These are phyloP conservation scores for Mucor irregularis DNA, from an alignment of 371 early-diverging fungal species.

Conservation along the genomic window DNA sequence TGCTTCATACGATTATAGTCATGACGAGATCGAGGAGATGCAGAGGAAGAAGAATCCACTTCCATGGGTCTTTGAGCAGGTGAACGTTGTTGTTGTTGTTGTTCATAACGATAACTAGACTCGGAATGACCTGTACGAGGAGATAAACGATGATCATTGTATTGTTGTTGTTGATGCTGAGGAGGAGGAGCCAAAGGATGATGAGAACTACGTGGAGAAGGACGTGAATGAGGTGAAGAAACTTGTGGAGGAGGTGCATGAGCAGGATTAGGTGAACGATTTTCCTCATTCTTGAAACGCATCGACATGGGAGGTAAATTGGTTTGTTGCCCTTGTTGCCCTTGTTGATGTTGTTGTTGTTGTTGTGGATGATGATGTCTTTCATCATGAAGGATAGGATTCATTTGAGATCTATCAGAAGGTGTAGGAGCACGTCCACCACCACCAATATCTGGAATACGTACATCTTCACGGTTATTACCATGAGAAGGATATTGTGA, in stretches of 20 bases:
- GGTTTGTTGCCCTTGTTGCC: conserved; percentile 4
- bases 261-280: conserved; percentile 19
- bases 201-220: conserved; percentile 9
- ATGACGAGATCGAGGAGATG: conserved; percentile 2
- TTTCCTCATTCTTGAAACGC: conserved; percentile 16
- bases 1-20: conserved; percentile 11
- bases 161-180: conserved; percentile 2
- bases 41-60: neutral
- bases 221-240: conserved; percentile 12
- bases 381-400: conserved; percentile 45
- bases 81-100: conserved; percentile 18
- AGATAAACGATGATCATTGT: conserved; percentile 17
- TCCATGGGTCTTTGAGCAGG: conserved; percentile 24
- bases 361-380: conserved; percentile 24
- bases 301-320: conserved; percentile 33
- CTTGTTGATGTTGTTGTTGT: conserved; percentile 10
- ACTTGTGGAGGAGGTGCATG: neutral
- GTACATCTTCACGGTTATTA: conserved; percentile 38
- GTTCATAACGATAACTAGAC: conserved; percentile 24
- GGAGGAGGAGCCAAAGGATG: conserved; percentile 12
- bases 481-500: conserved; percentile 15
- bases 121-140: conserved; percentile 18
- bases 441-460: conserved; percentile 48
- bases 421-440: conserved; percentile 49
- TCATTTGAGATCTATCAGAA: conserved; percentile 56